Evolutionary conservation across 768 basidiomycete genomes (phyloP), one percentile per base, ranked within the genome.

Genomic region (Amanita fuliginea): DNA sequence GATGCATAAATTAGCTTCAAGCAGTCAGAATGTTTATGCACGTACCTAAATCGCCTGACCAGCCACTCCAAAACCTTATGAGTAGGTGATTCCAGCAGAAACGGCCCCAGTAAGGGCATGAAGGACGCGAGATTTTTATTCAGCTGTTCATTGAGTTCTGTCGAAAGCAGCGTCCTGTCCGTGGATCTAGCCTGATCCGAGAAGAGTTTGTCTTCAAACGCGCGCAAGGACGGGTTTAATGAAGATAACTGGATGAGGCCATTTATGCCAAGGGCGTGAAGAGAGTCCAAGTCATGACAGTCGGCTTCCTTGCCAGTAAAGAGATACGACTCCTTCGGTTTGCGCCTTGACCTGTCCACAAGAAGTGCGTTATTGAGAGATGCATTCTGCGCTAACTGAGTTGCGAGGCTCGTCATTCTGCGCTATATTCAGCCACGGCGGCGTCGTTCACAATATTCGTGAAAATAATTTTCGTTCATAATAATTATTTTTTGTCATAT

Each of bases 51-150:
- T 50, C 93, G 73, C 58, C 89, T 72, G 3, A 98, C 90, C 21
- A 98, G 76, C 95, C 95, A 99, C 59, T 99, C 96, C 22, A 99
- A 60, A 7, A 89, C 77, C 62, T 86, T 92, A 16, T 81, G 83
- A 0, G 89, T 77, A 0, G 90, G 86, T 30, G 78, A 70, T 35
- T 95, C 83, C 67, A 91, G 73, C 37, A 98, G 64, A 71, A 86
- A 88, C 7, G 81, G 83, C 2, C 89, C 88, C 13, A 99, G 69
- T 37, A 83, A 63, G 36, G 75, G 65, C 39, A 97, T 59, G 57
- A 90, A 86, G 6, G 67, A 68, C 18, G 71, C 70, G 49, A 98
- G 70, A 3, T 68, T 64, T 14, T 50, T 62, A 62, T 94, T 76
- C 57, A 99, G 67, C 53, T 77, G 72, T 16, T 69, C 72, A 47